Evolutionary conservation across 129 eudicot genomes (phyloP).

Genomic region (Glebionis coronaria): DNA sequence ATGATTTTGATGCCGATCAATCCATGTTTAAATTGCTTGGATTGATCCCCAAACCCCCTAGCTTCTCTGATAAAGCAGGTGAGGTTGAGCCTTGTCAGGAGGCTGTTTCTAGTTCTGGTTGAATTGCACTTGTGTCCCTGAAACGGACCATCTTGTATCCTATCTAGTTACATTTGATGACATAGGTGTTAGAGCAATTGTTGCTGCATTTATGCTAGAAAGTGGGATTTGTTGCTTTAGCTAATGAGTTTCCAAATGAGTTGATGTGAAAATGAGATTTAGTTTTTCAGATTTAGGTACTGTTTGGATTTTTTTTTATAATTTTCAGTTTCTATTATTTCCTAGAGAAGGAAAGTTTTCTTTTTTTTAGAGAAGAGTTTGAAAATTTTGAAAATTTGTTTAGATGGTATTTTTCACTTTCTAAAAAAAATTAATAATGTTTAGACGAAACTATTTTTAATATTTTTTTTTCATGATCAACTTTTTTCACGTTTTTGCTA

Average conservation of each 20-base stretch:
- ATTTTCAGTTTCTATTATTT: no score
- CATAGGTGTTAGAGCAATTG: constrained; percentile 14
- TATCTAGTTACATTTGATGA: constrained; percentile 2
- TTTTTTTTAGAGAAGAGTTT: no score
- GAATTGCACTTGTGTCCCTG: constrained; percentile 4
- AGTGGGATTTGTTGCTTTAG: background rate
- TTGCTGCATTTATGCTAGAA: background rate
- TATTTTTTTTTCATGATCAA: no score
- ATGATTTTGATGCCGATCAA: constrained; percentile 89
- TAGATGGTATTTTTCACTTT: no score
- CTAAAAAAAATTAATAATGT: no score
- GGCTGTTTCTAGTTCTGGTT: constrained; percentile 55
- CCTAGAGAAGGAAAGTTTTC: no score
- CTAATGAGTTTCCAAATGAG: background rate
- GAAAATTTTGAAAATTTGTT: no score
- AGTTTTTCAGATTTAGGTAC: no score
- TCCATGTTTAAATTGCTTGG: constrained; percentile 90
- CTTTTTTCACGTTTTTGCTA: no score
- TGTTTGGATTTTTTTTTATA: no score
- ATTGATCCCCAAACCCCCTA: constrained; percentile 81
- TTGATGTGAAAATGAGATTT: background rate
- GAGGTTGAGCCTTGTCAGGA: constrained; percentile 44
- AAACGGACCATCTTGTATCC: constrained; percentile 7
- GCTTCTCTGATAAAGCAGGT: constrained; percentile 42
- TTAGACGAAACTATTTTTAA: no score